Evolutionary conservation across 495 filamentous ascomycete species (phyloP).

Genomic region (Lentithecium fluviatile): DNA sequence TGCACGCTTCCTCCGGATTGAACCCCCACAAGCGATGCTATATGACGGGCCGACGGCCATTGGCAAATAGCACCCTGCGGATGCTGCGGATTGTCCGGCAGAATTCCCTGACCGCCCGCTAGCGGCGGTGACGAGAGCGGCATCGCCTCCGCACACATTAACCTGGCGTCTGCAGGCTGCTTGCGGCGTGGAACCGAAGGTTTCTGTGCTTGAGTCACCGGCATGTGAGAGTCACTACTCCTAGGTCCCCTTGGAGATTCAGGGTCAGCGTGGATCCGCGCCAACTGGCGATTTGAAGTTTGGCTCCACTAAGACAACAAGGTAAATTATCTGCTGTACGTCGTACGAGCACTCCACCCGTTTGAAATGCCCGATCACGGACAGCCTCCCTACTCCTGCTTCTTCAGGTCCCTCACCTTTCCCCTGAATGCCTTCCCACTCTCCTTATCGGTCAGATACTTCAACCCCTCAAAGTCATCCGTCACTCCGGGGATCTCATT

Average conservation of each 20-base stretch:
- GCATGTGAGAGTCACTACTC: no score
- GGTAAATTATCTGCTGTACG: no score
- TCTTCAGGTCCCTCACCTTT: conserved; percentile 11
- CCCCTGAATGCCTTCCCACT: conserved; percentile 26
- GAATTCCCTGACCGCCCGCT: background rate
- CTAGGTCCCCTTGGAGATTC: no score
- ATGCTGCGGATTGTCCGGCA: background rate
- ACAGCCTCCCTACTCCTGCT: background rate
- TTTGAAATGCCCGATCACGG: background rate
- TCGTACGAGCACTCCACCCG: no score
- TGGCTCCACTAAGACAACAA: no score
- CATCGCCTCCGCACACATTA: no score
- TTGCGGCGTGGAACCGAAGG: no score
- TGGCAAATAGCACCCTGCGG: background rate
- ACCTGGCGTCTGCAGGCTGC: no score
- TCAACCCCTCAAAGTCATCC: conserved; percentile 29
- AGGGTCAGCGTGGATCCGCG: no score
- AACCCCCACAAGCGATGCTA: background rate
- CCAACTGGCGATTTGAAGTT: no score
- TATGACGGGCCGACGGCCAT: background rate
- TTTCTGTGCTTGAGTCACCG: no score
- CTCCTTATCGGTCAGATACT: conserved; percentile 21
- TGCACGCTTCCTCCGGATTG: background rate
- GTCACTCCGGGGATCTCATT: conserved; percentile 35
- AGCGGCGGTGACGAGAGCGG: no score